Evolutionary conservation across 2,329 filamentous ascomycete genomes (phyloP).

Genomic region (Ophidiomyces ophidiicola): DNA sequence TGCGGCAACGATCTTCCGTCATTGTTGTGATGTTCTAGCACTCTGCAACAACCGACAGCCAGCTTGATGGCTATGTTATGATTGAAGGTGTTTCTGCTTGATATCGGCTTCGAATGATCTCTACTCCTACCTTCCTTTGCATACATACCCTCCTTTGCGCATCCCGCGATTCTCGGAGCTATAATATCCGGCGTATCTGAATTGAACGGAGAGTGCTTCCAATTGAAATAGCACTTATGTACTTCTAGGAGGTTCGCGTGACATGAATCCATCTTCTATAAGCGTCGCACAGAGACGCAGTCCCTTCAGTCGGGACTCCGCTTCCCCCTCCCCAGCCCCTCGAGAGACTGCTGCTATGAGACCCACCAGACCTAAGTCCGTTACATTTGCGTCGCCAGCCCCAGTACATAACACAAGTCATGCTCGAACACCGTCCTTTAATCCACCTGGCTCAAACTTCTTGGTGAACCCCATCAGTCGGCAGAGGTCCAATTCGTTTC

Average conservation of each 20-base stretch:
- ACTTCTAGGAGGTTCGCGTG: no score
- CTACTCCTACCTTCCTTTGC: no score
- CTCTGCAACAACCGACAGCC: no score
- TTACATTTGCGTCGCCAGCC: slow-evolving; percentile 52
- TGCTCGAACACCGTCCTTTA: slow-evolving; percentile 57
- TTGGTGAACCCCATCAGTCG: slow-evolving; percentile 31
- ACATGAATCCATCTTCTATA: slow-evolving; percentile 43
- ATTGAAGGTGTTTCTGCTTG: no score
- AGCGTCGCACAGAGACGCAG: slow-evolving; percentile 63
- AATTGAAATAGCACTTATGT: no score
- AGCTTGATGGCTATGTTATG: no score
- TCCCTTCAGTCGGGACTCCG: slow-evolving; percentile 58
- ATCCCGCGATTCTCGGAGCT: no score
- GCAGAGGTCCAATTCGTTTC: slow-evolving; percentile 50
- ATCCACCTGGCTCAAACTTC: slow-evolving; percentile 40
- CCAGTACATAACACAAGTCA: slow-evolving; percentile 42
- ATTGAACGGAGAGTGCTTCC: no score
- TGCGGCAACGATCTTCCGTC: slow-evolving; percentile 10
- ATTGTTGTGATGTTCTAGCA: no score
- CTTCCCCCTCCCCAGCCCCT: slow-evolving; percentile 53
- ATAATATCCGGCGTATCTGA: no score
- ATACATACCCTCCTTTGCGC: no score
- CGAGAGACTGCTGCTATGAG: slow-evolving; percentile 19
- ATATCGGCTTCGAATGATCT: no score
- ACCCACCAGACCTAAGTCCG: slow-evolving; percentile 59